Percentiles rank a stretch among this genome's conserved stretches.
These are phyloP conservation scores for Coemansia sp. DNA, from an alignment of 192 early-diverging fungal species.

Conservation along the genomic window DNA sequence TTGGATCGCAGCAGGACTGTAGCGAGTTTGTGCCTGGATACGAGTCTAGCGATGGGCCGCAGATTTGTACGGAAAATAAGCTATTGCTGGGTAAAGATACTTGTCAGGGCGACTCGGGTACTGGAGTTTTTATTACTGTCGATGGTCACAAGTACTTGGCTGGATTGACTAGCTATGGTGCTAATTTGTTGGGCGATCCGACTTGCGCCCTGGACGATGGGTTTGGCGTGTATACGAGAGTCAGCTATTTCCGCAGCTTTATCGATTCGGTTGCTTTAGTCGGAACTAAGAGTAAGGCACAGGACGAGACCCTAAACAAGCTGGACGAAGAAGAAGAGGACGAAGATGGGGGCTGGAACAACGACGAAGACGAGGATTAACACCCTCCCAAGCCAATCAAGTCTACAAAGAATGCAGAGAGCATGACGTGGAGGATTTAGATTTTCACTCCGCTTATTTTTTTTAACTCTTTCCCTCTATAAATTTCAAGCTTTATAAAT, in stretches of 20 bases:
- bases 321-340: background rate
- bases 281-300: background rate
- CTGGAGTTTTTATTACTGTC: constrained; percentile 28
- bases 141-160: constrained; percentile 28
- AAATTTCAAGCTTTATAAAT: background rate
- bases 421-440: background rate
- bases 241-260: constrained; percentile 36
- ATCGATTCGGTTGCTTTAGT: constrained; percentile 15
- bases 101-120: constrained; percentile 54
- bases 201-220: constrained; percentile 48
- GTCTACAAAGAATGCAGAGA: background rate
- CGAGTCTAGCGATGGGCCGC: constrained; percentile 46
- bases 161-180: constrained; percentile 51
- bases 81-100: constrained; percentile 42
- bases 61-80: constrained; percentile 50
- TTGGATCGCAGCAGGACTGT: constrained; percentile 29
- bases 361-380: background rate
- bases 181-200: constrained; percentile 36
- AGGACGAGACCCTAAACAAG: background rate
- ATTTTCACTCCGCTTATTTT: background rate
- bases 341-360: background rate
- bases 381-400: too few relatives aligned
- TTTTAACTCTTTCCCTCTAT: too few relatives aligned
- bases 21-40: constrained; percentile 31
- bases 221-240: constrained; percentile 43